A percentile compares a stretch with the other conserved stretches of the same genome.
Evolutionary conservation across 441 rosid genomes (phyloP).

Genomic region (Adansonia madagascariensis): DNA sequence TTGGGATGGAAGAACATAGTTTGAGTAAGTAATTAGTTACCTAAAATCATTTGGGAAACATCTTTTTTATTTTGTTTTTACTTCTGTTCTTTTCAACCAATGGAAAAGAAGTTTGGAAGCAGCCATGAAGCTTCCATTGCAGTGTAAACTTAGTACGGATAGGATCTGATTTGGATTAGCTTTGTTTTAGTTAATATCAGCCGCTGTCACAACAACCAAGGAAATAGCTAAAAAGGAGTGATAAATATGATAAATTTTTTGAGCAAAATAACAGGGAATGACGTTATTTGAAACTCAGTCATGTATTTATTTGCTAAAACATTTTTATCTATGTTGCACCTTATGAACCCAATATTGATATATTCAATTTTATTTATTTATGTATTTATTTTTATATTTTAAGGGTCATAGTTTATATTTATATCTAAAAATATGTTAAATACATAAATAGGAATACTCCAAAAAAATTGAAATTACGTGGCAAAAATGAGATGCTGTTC

Average conservation of each 20-base stretch:
- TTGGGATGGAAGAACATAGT: not conserved
- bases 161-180: conserved; percentile 6
- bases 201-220: too few relatives aligned
- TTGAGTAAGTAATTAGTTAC: not conserved
- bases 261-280: not conserved
- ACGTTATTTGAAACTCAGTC: not conserved
- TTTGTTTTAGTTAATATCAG: too few relatives aligned
- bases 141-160: not conserved
- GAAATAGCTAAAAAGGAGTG: not conserved
- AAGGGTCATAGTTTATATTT: too few relatives aligned
- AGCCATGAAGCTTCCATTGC: conserved; percentile 29
- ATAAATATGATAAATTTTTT: not conserved
- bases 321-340: too few relatives aligned
- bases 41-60: not conserved
- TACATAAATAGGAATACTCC: not conserved
- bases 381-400: too few relatives aligned
- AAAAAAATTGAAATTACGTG: not conserved
- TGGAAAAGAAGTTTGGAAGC: conserved; percentile 19
- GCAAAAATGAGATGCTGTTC: not conserved
- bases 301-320: not conserved
- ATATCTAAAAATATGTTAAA: too few relatives aligned
- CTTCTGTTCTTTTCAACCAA: not conserved
- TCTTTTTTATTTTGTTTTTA: not conserved
- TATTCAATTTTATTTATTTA: too few relatives aligned
- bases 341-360: too few relatives aligned